These are phyloP conservation scores for Cladorrhinum samala DNA, from an alignment of 495 filamentous ascomycete species.

Conservation along the genomic window DNA sequence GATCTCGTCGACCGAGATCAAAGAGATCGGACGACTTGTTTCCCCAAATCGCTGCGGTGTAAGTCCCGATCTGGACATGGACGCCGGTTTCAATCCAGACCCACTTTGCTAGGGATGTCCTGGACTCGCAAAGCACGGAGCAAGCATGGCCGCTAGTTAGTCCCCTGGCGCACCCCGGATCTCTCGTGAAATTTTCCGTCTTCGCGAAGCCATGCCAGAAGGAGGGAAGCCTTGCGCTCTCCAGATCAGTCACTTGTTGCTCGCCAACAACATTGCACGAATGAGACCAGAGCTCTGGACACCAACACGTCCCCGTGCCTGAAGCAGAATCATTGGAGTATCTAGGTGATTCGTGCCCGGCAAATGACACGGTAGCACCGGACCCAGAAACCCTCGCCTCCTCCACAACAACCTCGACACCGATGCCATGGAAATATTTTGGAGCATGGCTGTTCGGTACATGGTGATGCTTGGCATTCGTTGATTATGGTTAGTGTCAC, in stretches of 20 bases:
- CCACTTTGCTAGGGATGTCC: background rate
- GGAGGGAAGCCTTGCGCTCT: no score
- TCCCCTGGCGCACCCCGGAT: no score
- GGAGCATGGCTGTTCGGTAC: background rate
- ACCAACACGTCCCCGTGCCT: no score
- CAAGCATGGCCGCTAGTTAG: no score
- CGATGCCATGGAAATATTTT: background rate
- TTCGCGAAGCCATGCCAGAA: background rate
- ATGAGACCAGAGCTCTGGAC: background rate
- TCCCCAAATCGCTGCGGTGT: background rate
- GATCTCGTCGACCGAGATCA: background rate
- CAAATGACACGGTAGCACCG: no score
- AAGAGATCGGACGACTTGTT: background rate
- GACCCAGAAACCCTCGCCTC: background rate
- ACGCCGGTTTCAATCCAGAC: background rate
- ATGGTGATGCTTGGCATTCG: background rate
- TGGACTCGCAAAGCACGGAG: background rate
- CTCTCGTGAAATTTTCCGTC: background rate
- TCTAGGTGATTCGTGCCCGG: no score
- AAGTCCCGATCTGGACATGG: background rate
- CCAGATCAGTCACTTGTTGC: no score
- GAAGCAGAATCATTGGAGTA: no score
- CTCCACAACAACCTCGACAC: background rate
- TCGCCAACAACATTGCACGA: background rate
- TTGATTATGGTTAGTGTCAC: background rate